Percentiles rank a stretch among this genome's conserved stretches.
These are phyloP conservation scores for Trichosporon ovoides DNA, from an alignment of 1,284 basidiomycete species.

Conservation along the genomic window DNA sequence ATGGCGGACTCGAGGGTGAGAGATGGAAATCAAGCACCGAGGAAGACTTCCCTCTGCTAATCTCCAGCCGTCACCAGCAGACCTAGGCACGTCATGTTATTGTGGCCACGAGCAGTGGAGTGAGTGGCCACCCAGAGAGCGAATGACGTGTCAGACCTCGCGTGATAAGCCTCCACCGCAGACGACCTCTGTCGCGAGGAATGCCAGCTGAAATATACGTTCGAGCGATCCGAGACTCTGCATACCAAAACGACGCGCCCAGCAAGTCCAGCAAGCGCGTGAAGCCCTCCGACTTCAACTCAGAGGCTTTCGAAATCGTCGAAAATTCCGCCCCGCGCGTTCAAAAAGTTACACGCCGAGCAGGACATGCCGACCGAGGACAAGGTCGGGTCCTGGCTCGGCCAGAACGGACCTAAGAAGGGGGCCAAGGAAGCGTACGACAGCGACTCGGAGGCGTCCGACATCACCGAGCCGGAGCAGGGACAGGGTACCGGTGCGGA, in stretches of 20 bases:
- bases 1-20: not conserved
- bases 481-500: not conserved
- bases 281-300: not conserved
- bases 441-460: conserved; percentile 29
- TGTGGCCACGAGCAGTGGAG: not conserved
- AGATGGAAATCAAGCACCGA: too few relatives aligned
- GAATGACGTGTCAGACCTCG: not conserved
- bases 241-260: not conserved
- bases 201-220: not conserved
- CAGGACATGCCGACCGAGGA: conserved; percentile 37
- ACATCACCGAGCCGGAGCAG: conserved; percentile 7
- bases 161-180: conserved; percentile 3
- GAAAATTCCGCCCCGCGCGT: conserved; percentile 17
- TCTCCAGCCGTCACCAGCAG: not conserved
- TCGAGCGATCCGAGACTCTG: not conserved
- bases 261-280: not conserved
- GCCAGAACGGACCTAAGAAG: conserved; percentile 23
- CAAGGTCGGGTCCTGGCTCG: conserved; percentile 48
- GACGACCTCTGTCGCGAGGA: not conserved
- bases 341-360: conserved; percentile 40
- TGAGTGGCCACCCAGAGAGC: not conserved
- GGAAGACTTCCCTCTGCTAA: too few relatives aligned
- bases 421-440: conserved; percentile 33
- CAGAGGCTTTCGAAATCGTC: conserved; percentile 9
- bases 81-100: conserved; percentile 5